phyloP scores from a whole-genome alignment of 805 yeast genomes.

The Pichia deserticola region DNA sequence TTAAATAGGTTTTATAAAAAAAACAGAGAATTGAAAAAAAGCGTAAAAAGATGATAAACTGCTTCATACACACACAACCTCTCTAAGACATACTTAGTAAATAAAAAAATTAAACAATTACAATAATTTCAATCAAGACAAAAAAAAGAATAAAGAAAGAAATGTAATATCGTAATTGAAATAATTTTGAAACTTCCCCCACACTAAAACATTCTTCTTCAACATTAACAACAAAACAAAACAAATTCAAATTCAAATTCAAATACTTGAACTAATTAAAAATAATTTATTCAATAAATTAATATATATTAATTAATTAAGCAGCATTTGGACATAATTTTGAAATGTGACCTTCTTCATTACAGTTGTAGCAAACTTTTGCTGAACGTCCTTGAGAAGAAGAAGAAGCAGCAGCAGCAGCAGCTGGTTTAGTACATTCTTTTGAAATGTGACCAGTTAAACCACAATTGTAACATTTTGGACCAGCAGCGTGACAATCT shows the following conservation, averaged over 20 bases:
- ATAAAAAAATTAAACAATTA: neutral
- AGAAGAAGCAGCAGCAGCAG: conserved; percentile 30
- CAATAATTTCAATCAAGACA: neutral
- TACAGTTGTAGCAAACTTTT: conserved; percentile 68
- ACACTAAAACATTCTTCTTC: no score
- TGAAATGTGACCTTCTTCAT: conserved; percentile 80
- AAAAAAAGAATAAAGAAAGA: no score
- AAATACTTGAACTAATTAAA: no score
- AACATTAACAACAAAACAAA: no score
- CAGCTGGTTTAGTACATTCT: conserved; percentile 53
- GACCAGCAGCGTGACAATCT: conserved; percentile 65
- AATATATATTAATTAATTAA: neutral
- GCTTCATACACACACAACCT: conserved; percentile 4
- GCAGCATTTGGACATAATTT: conserved; percentile 47
- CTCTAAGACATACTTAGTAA: neutral
- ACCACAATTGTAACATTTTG: conserved; percentile 89
- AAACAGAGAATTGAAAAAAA: conserved; percentile 7
- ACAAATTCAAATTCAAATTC: no score
- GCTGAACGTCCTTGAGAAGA: conserved; percentile 30
- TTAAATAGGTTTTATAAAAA: conserved; percentile 3
- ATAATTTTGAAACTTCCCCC: no score
- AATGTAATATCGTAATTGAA: no score
- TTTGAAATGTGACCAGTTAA: conserved; percentile 82
- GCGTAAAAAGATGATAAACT: conserved; percentile 3
- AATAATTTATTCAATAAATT: no score